Evolutionary conservation across 768 basidiomycete species (phyloP).

Genomic region (Suillus discolor): DNA sequence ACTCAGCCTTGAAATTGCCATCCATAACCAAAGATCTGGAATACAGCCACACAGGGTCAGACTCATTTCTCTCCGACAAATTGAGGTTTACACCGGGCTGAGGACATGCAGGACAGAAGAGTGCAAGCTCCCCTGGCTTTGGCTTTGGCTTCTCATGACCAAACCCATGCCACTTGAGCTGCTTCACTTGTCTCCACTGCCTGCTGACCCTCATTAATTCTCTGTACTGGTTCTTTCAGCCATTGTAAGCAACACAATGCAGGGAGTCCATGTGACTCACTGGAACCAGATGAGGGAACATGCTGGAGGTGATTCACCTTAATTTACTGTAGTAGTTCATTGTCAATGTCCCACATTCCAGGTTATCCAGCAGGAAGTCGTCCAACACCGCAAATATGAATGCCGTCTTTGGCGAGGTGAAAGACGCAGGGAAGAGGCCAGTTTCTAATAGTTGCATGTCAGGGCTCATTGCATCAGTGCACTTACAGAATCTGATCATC

Average conservation of each 20-base stretch:
- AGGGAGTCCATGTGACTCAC: not conserved
- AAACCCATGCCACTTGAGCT: not conserved
- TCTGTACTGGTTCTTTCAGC: not conserved
- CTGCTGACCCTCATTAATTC: not conserved
- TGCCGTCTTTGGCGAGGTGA: slow-evolving; percentile 1
- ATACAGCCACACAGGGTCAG: not conserved
- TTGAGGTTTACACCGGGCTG: slow-evolving; percentile 15
- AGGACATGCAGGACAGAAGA: slow-evolving; percentile 31
- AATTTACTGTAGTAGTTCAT: slow-evolving; percentile 17
- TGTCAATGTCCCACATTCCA: slow-evolving; percentile 16
- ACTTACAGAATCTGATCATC: not conserved
- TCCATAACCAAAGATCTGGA: slow-evolving; percentile 6
- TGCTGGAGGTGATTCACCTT: not conserved
- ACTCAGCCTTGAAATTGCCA: slow-evolving; percentile 15
- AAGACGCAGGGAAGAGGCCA: slow-evolving; percentile 4
- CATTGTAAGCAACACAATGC: not conserved
- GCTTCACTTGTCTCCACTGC: not conserved
- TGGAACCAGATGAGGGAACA: not conserved
- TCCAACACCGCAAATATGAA: not conserved
- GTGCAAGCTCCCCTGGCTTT: slow-evolving; percentile 8
- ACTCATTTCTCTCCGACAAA: not conserved
- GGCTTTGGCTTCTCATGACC: not conserved
- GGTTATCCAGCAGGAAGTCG: slow-evolving; percentile 9
- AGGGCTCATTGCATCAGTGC: not conserved
- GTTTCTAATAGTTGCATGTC: not conserved